Base-by-base conservation (phyloP, 352 stramenopile genomes). In the Peronosclerospora sorghi region DNA sequence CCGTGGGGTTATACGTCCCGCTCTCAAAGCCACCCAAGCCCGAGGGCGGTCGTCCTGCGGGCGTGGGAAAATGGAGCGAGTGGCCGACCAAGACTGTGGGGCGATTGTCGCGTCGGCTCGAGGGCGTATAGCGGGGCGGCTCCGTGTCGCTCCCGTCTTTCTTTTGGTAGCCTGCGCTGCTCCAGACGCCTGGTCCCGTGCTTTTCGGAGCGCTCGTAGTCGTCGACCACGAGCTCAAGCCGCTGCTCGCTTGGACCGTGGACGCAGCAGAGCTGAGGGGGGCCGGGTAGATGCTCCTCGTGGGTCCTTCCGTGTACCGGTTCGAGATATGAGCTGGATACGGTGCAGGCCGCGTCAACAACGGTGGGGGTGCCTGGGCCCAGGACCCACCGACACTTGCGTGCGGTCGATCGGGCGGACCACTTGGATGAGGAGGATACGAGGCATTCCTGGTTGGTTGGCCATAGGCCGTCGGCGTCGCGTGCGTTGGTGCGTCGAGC, bases 81-180 rank as follows among this genome's bases (percentile, higher is more conserved):
- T 86, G 71, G 1, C 80, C 80, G 15, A 93, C 76, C 0, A 93
- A 59, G 18, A 93, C 80, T 0, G 80, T 93, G 5, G 80, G 80
- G 1, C 80, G 77, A 41, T 86, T 89, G 59, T 93, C 80, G n/a
- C 80, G 73, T 1, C 65, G 62, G 12, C 54, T 65, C 4, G 62
- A 61, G 2, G 62, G 55, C 8, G 62, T 68, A 43, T 81, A 90
- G 0, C 63, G 56, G 5, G 68, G 71, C n/a, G n/a, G n/a, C n/a
- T n/a, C n/a, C n/a, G n/a, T n/a, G n/a, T n/a, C n/a, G n/a, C n/a
- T n/a, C n/a, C n/a, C n/a, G 7, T 86, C 74, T 23, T 69, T 81
- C 51, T 86, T 86, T 46, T 93, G 75, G 41, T 89, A 93, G 0
- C 80, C 80, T 19, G 67, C 59, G 48, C 65, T 89, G 53, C 76